phyloP scores from a whole-genome alignment of 2,329 filamentous ascomycete genomes.

The Torrubiellomyces zombiae region DNA sequence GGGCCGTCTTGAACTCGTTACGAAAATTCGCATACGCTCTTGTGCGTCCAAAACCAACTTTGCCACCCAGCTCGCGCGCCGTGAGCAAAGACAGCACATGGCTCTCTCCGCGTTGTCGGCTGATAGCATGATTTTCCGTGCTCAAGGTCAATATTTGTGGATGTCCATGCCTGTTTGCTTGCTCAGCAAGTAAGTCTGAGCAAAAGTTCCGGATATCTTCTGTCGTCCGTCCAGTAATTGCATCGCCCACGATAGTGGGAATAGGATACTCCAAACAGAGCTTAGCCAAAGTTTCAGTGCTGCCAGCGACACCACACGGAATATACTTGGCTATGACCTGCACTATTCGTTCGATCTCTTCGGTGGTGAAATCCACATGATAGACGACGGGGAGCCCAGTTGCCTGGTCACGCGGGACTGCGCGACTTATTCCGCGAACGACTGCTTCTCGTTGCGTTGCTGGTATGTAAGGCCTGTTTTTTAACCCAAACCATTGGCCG shows the following conservation, averaged over 20 bases:
- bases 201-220: constrained; percentile 16
- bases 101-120: constrained; percentile 7
- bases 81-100: constrained; percentile 25
- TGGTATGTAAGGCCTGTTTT: constrained; percentile 11
- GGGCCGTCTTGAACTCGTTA: constrained; percentile 24
- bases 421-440: constrained; percentile 7
- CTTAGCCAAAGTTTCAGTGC: constrained; percentile 7
- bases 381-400: constrained; percentile 9
- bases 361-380: constrained; percentile 28
- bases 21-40: constrained; percentile 26
- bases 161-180: constrained; percentile 4
- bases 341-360: constrained; percentile 18
- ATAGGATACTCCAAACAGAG: constrained; percentile 9
- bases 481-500: too few species aligned
- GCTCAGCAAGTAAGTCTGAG: constrained; percentile 12
- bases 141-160: constrained; percentile 12
- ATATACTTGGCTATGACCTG: constrained; percentile 7
- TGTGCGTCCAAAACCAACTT: constrained; percentile 22
- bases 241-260: constrained; percentile 8
- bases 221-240: constrained; percentile 9
- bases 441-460: constrained; percentile 12
- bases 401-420: too few species aligned
- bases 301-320: constrained; percentile 5
- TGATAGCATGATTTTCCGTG: constrained; percentile 3
- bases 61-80: constrained; percentile 31